phyloP scores from a whole-genome alignment of 306 rosid genomes.

The Cercis canadensis region DNA sequence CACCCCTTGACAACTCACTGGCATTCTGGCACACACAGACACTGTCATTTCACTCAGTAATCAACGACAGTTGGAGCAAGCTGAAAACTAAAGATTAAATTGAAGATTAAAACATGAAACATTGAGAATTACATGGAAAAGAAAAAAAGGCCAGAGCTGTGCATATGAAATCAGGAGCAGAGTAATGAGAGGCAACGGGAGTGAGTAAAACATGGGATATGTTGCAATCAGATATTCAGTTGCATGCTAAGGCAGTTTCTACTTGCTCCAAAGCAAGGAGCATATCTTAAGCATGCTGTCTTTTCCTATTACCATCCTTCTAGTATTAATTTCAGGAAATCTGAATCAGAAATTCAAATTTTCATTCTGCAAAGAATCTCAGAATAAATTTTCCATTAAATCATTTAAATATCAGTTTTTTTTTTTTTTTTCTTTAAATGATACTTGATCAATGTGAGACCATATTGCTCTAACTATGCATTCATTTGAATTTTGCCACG shows the following conservation, averaged over 20 bases:
- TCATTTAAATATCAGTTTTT: conserved; percentile 3
- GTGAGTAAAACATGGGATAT: neutral
- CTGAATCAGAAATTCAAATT: neutral
- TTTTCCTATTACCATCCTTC: neutral
- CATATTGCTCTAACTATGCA: conserved; percentile 4
- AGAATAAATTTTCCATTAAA: conserved; percentile 23
- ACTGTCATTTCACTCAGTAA: neutral
- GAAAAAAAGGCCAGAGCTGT: too few species aligned
- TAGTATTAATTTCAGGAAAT: conserved; percentile 8
- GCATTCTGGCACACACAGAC: conserved; percentile 1
- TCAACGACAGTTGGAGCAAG: neutral
- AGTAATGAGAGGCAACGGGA: neutral
- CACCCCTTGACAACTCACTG: neutral
- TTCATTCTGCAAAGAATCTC: neutral
- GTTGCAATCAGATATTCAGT: too few species aligned
- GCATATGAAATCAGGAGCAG: too few species aligned
- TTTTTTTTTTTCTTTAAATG: neutral
- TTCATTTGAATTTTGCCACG: too few species aligned
- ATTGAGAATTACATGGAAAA: neutral
- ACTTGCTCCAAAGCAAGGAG: too few species aligned
- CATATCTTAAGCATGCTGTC: neutral
- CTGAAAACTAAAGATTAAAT: neutral
- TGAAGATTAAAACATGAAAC: neutral
- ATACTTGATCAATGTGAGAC: conserved; percentile 6
- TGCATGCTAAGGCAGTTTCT: too few species aligned